phyloP scores from a whole-genome alignment of 768 basidiomycete species.

The Gyrodon lividus region DNA sequence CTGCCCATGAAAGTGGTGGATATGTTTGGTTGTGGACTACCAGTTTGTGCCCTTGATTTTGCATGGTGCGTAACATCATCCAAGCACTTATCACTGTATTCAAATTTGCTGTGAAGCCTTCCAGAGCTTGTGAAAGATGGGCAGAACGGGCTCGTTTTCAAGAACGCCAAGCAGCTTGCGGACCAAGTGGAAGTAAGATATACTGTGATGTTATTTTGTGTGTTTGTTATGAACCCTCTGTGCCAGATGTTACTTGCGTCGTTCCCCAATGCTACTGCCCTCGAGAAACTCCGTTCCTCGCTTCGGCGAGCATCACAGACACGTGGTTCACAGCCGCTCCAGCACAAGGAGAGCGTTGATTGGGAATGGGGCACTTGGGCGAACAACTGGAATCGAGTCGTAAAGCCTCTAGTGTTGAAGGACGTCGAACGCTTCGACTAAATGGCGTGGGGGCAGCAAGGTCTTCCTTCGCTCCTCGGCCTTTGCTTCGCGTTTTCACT shows the following conservation, averaged over 20 bases:
- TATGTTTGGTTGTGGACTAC: constrained; percentile 97
- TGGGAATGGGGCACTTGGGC: constrained; percentile 79
- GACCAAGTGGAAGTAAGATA: constrained; percentile 55
- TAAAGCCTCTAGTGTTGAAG: constrained; percentile 55
- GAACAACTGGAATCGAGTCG: constrained; percentile 75
- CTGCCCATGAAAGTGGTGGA: constrained; percentile 99
- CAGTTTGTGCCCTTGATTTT: constrained; percentile 89
- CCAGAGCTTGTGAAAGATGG: constrained; percentile 84
- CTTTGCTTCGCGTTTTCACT: background rate
- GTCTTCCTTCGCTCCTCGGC: background rate
- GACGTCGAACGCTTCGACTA: constrained; percentile 28
- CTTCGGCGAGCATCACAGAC: constrained; percentile 37
- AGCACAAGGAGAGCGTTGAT: constrained; percentile 23
- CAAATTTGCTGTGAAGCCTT: constrained; percentile 47
- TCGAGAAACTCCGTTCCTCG: constrained; percentile 52
- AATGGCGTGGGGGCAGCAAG: background rate
- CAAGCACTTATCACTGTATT: constrained; percentile 1
- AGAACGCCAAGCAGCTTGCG: constrained; percentile 63
- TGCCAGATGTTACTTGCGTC: constrained; percentile 53
- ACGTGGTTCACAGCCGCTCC: constrained; percentile 19
- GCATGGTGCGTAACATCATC: constrained; percentile 56
- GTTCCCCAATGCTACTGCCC: constrained; percentile 57
- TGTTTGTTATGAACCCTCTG: background rate
- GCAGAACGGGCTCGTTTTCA: constrained; percentile 81
- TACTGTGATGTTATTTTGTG: background rate